Evolutionary conservation across 2,329 filamentous ascomycete species (phyloP).

Genomic region (Bipolaris oryzae): DNA sequence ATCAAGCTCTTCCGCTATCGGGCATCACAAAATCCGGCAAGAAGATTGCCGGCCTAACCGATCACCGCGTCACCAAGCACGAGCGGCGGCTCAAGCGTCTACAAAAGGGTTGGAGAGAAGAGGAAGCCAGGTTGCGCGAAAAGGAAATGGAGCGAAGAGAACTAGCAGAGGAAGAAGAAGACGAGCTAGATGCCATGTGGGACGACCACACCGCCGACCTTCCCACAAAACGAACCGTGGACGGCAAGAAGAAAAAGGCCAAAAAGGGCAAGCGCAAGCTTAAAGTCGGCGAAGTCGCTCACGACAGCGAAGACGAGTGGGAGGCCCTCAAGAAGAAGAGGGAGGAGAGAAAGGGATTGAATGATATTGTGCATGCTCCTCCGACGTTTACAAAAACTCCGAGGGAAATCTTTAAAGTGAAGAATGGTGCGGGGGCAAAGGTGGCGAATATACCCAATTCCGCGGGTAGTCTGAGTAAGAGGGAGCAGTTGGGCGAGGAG

Average conservation of each 20-base stretch:
- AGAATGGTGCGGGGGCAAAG: constrained; percentile 67
- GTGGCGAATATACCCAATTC: constrained; percentile 72
- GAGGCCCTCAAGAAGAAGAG: constrained; percentile 66
- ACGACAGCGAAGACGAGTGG: constrained; percentile 77
- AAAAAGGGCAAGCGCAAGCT: constrained; percentile 60
- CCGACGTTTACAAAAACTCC: constrained; percentile 70
- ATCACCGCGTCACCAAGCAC: constrained; percentile 73
- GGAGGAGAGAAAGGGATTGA: constrained; percentile 61
- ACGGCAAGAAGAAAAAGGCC: constrained; percentile 57
- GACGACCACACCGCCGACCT: constrained; percentile 67
- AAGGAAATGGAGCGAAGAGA: constrained; percentile 79
- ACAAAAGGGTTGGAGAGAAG: constrained; percentile 63
- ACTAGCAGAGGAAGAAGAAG: constrained; percentile 67
- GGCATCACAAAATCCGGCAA: constrained; percentile 68
- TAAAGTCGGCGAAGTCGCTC: constrained; percentile 56
- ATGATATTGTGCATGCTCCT: constrained; percentile 73
- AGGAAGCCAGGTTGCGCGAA: constrained; percentile 65
- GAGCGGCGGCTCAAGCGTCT: constrained; percentile 75
- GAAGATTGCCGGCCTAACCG: constrained; percentile 69
- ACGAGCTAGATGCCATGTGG: constrained; percentile 67
- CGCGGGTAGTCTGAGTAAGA: constrained; percentile 72
- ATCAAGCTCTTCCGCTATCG: constrained; percentile 79
- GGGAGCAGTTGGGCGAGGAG: constrained; percentile 74
- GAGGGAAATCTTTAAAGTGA: constrained; percentile 68
- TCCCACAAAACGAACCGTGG: constrained; percentile 54